Evolutionary conservation across 2,329 filamentous ascomycete genomes (phyloP).

Genomic region (Pseudogymnoascus sp.): DNA sequence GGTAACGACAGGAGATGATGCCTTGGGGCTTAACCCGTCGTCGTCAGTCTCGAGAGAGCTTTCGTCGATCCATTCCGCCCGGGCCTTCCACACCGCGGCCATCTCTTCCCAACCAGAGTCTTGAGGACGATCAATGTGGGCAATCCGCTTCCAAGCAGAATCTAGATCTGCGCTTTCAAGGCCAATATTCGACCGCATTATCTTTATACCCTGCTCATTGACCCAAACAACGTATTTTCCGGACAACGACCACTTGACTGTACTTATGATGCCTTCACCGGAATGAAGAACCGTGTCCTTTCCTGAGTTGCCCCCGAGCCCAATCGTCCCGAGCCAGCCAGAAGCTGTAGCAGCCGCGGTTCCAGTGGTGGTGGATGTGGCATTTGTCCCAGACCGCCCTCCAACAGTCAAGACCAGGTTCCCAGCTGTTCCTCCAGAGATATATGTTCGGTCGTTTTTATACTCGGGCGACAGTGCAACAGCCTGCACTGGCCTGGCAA

Average conservation of each 20-base stretch:
- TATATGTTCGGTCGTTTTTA: conserved; percentile 77
- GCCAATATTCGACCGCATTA: conserved; percentile 84
- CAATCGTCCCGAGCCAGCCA: conserved; percentile 86
- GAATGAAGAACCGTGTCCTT: conserved; percentile 83
- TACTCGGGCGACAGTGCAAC: conserved; percentile 94
- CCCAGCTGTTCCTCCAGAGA: conserved; percentile 84
- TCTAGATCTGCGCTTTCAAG: conserved; percentile 69
- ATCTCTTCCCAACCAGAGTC: conserved; percentile 89
- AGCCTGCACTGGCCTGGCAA: conserved; percentile 83
- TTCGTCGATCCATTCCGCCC: conserved; percentile 89
- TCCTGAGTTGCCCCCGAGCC: conserved; percentile 66
- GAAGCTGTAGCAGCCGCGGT: conserved; percentile 77
- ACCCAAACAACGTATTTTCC: conserved; percentile 92
- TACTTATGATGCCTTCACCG: conserved; percentile 83
- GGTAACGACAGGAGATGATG: conserved; percentile 37
- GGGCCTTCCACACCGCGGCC: conserved; percentile 89
- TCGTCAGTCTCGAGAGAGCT: conserved; percentile 67
- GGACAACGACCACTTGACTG: conserved; percentile 89
- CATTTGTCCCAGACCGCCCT: conserved; percentile 66
- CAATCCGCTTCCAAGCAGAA: conserved; percentile 88
- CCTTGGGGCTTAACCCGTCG: conserved; percentile 31
- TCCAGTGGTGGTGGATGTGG: conserved; percentile 76
- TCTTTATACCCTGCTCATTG: conserved; percentile 95
- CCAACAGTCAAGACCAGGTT: conserved; percentile 80
- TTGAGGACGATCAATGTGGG: conserved; percentile 82